phyloP scores from a whole-genome alignment of 1,284 basidiomycete genomes.

The Austropuccinia psidii region DNA sequence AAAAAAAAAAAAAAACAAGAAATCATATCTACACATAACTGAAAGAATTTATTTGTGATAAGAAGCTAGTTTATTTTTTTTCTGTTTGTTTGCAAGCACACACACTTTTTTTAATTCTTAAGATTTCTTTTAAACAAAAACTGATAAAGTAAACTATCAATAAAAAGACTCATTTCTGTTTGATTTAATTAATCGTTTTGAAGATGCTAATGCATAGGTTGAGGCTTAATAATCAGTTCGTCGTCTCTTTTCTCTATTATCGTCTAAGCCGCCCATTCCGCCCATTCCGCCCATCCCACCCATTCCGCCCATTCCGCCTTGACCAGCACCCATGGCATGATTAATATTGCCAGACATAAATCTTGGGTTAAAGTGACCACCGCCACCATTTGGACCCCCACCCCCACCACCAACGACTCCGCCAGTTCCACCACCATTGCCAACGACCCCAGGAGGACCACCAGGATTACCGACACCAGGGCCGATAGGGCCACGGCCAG shows the following conservation, averaged over 20 bases:
- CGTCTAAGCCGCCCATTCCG: conserved; percentile 2
- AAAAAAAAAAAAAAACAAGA: too few species aligned
- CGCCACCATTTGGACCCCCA: conserved; percentile 17
- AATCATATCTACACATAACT: too few species aligned
- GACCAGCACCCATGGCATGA: not conserved
- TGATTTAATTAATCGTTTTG: too few species aligned
- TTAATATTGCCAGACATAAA: conserved; percentile 6
- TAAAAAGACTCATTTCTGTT: too few species aligned
- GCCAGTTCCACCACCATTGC: not conserved
- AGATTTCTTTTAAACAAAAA: too few species aligned
- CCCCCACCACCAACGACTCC: not conserved
- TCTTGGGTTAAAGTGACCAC: conserved; percentile 25
- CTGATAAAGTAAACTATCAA: too few species aligned
- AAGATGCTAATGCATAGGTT: not conserved
- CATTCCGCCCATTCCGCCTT: not conserved
- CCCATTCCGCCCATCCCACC: not conserved
- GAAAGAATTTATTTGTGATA: too few species aligned
- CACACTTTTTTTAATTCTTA: too few species aligned
- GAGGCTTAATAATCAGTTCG: conserved; percentile 13
- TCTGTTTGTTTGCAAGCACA: too few species aligned
- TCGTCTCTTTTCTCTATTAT: conserved; percentile 24
- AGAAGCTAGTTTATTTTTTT: too few species aligned
- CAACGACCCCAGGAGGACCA: not conserved
- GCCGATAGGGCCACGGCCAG: conserved; percentile 15
- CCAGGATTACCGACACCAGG: not conserved